Conservation (phyloP, 768 basidiomycete species). For the Agrocybe pediades region DNA sequence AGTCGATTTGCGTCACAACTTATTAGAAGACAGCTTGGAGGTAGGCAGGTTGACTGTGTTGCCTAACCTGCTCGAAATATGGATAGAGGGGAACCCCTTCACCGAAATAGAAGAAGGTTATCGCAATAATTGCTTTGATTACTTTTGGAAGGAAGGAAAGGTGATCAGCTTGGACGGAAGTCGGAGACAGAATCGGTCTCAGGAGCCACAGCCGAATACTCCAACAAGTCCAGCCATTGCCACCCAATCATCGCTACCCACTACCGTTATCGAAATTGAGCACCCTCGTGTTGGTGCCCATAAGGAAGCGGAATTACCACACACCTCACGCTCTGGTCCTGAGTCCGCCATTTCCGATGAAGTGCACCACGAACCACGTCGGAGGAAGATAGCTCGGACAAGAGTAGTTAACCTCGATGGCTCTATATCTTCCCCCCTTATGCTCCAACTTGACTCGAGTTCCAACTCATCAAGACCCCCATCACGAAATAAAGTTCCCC, state of each 20-base stretch:
- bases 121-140: conserved; percentile 77
- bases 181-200: conserved; percentile 68
- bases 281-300: conserved; percentile 24
- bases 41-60: conserved; percentile 80
- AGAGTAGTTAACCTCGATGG: neutral
- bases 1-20: conserved; percentile 81
- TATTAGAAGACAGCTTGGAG: conserved; percentile 81
- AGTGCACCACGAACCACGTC: neutral
- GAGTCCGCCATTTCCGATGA: neutral
- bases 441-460: no score
- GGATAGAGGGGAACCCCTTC: conserved; percentile 85
- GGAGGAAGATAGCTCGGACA: neutral
- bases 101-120: conserved; percentile 72
- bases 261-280: conserved; percentile 53
- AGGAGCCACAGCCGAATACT: conserved; percentile 58
- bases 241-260: conserved; percentile 48
- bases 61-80: conserved; percentile 79
- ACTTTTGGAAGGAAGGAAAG: conserved; percentile 86
- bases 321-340: neutral
- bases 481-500: no score
- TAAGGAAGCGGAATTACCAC: neutral
- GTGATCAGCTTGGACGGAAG: conserved; percentile 77
- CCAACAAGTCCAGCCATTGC: conserved; percentile 47
- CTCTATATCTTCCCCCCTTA: neutral
- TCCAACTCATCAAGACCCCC: no score